Conservation (phyloP, 2,329 filamentous ascomycete genomes). For the Emericellopsis atlantica region DNA sequence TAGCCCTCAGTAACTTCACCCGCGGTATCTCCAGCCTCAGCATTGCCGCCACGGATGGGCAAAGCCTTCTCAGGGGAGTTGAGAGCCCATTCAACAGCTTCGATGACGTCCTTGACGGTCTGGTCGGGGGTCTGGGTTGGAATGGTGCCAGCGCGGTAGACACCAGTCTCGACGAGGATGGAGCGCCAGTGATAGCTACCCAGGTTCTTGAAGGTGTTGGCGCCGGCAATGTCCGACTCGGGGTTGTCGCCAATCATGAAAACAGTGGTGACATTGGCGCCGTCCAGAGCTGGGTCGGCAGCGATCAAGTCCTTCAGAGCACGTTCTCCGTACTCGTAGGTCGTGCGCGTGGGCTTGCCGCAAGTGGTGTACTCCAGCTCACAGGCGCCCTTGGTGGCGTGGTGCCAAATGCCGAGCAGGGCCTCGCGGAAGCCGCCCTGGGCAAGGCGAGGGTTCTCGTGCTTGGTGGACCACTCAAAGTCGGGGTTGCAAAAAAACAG, state of each 20-base stretch:
- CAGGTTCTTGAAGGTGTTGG: constrained; percentile 46
- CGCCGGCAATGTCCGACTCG: constrained; percentile 57
- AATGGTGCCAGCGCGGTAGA: constrained; percentile 30
- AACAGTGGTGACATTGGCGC: constrained; percentile 31
- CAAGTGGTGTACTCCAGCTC: constrained; percentile 42
- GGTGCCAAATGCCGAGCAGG: constrained; percentile 50
- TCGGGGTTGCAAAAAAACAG: constrained; percentile 63
- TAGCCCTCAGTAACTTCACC: too few species aligned
- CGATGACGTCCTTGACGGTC: constrained; percentile 47
- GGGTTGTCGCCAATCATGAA: constrained; percentile 66
- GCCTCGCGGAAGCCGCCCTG: constrained; percentile 58
- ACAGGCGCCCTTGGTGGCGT: constrained; percentile 23
- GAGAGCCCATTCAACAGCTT: constrained; percentile 53
- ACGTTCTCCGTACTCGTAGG: constrained; percentile 56
- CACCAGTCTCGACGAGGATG: constrained; percentile 56
- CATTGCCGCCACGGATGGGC: too few species aligned
- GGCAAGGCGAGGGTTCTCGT: constrained; percentile 53
- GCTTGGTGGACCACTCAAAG: constrained; percentile 55
- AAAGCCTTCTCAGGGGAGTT: neutral
- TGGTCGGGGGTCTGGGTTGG: constrained; percentile 42
- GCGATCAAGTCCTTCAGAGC: constrained; percentile 22
- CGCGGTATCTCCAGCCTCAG: too few species aligned
- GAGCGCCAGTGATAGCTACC: constrained; percentile 49
- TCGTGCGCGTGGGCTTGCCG: constrained; percentile 52
- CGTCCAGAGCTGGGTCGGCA: neutral